A percentile compares a stretch with the other conserved stretches of the same genome.
phyloP scores from a whole-genome alignment of 768 basidiomycete species.

The Suillus clintonianus region DNA sequence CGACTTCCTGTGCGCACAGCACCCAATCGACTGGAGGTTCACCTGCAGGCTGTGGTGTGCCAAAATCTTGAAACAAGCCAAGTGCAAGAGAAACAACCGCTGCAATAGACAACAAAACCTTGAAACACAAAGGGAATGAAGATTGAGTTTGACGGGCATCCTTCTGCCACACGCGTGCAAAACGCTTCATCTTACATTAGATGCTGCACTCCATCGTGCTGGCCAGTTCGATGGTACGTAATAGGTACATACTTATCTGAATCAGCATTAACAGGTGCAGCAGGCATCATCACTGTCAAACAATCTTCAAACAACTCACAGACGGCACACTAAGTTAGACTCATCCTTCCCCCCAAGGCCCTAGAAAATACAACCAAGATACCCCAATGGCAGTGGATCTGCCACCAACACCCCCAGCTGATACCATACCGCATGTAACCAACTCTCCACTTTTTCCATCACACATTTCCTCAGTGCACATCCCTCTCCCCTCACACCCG shows the following conservation, averaged over 20 bases:
- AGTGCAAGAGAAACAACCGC: conserved; percentile 92
- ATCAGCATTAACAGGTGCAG: conserved; percentile 86
- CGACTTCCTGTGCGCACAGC: conserved; percentile 61
- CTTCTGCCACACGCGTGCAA: too few species aligned
- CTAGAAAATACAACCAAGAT: conserved; percentile 24
- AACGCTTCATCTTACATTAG: too few species aligned
- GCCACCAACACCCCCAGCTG: conserved; percentile 16
- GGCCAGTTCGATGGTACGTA: too few species aligned
- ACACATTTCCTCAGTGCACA: conserved; percentile 88
- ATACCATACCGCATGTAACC: conserved; percentile 16
- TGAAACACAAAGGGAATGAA: conserved; percentile 9
- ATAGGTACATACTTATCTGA: too few species aligned
- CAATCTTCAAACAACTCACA: conserved; percentile 86
- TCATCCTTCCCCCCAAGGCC: conserved; percentile 54
- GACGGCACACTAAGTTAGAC: conserved; percentile 64
- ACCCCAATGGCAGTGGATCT: conserved; percentile 41
- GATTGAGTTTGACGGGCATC: background rate
- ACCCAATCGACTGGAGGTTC: conserved; percentile 95
- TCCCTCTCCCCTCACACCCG: conserved; percentile 73
- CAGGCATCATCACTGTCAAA: conserved; percentile 95
- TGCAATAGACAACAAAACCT: conserved; percentile 90
- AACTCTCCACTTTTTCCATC: conserved; percentile 67
- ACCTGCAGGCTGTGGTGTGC: conserved; percentile 54
- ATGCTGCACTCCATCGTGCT: too few species aligned
- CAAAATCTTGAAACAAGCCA: conserved; percentile 93